Evolutionary conservation across 1,284 basidiomycete genomes (phyloP).

Genomic region (Ceratobasidium sp.): DNA sequence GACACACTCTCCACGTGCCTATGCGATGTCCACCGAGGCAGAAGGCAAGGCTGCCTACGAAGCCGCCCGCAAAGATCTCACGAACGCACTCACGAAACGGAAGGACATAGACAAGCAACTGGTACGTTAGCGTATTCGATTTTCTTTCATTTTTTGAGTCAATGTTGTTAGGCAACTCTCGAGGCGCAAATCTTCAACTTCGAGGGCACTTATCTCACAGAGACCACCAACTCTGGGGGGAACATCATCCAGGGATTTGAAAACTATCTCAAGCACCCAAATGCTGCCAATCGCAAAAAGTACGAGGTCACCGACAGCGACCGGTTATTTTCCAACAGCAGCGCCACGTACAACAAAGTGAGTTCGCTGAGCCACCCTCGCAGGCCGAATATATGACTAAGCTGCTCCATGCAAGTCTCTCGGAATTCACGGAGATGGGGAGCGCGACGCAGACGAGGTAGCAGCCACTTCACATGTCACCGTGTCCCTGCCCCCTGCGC

Average conservation of each 20-base stretch:
- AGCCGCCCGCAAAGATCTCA: constrained; percentile 70
- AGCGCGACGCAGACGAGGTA: constrained; percentile 17
- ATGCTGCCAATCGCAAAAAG: constrained; percentile 63
- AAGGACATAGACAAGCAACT: constrained; percentile 72
- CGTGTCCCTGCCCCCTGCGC: constrained; percentile 16
- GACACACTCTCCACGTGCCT: not conserved
- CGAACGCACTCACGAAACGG: constrained; percentile 72
- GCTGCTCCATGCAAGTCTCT: not conserved
- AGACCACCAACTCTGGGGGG: constrained; percentile 76
- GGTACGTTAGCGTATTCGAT: constrained; percentile 55
- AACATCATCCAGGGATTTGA: constrained; percentile 86
- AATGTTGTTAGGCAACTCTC: constrained; percentile 50
- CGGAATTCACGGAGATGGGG: constrained; percentile 19
- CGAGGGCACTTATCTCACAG: constrained; percentile 73
- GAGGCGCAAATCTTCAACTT: constrained; percentile 76
- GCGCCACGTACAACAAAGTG: constrained; percentile 73
- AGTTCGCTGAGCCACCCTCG: constrained; percentile 11
- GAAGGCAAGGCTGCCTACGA: constrained; percentile 58
- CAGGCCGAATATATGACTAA: not conserved
- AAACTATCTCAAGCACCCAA: constrained; percentile 78
- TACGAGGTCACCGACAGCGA: constrained; percentile 77
- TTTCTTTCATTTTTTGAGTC: constrained; percentile 11
- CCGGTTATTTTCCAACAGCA: constrained; percentile 78
- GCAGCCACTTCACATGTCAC: constrained; percentile 14
- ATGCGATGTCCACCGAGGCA: constrained; percentile 36